phyloP scores from a whole-genome alignment of 345 rosid species.

The Sisymbrium irio region DNA sequence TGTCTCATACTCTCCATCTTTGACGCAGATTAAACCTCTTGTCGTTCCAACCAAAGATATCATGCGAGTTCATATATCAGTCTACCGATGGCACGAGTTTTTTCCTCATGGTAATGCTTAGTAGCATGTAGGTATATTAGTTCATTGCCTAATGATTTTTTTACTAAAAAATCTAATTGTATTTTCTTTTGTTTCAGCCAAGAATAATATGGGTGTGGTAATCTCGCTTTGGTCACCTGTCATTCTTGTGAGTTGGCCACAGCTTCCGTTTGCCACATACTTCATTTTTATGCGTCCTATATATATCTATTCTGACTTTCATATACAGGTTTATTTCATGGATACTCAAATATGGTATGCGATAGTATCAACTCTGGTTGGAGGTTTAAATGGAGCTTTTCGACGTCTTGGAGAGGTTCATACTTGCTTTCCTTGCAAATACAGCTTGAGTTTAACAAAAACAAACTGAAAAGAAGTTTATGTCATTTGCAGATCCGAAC shows the following conservation, averaged over 20 bases:
- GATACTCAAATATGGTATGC: conserved; percentile 94
- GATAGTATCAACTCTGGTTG: conserved; percentile 76
- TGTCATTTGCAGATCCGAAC: conserved; percentile 48
- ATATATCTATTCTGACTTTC: conserved; percentile 4
- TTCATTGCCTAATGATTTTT: background rate
- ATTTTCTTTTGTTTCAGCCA: conserved; percentile 35
- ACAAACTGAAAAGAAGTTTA: conserved; percentile 8
- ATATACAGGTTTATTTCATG: conserved; percentile 64
- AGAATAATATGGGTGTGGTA: conserved; percentile 50
- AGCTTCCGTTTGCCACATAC: background rate
- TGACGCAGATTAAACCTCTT: conserved; percentile 55
- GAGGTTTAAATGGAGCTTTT: conserved; percentile 80
- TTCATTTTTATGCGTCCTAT: background rate
- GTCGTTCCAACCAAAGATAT: conserved; percentile 51
- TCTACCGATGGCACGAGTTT: conserved; percentile 58
- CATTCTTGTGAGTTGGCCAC: conserved; percentile 53
- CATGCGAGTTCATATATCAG: conserved; percentile 37
- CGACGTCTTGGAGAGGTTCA: conserved; percentile 87
- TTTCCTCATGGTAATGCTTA: conserved; percentile 50
- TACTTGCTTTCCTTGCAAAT: conserved; percentile 50
- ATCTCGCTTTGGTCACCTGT: conserved; percentile 51
- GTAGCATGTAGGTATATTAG: background rate
- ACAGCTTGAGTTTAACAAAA: background rate
- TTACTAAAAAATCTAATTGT: background rate
- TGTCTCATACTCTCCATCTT: conserved; percentile 18